These are phyloP conservation scores for Paralagenidium karlingii DNA, from an alignment of 352 stramenopile species.

Conservation along the genomic window DNA sequence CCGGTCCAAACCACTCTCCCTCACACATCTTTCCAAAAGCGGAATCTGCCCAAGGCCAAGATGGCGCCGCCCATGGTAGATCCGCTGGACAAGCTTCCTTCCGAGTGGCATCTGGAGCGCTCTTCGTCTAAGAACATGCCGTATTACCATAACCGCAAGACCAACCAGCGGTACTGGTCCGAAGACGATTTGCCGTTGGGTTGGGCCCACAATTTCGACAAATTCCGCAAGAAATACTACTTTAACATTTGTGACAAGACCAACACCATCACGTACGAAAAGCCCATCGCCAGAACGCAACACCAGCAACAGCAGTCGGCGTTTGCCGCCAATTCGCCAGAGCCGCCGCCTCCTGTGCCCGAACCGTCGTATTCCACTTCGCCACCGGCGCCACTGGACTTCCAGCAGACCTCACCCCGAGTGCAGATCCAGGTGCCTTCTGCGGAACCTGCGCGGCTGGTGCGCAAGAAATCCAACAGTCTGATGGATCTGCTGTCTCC, in stretches of 20 bases:
- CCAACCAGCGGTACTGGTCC: slow-evolving; percentile 75
- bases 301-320: not conserved
- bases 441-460: slow-evolving; percentile 8
- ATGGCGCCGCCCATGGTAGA: no score
- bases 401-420: slow-evolving; percentile 1
- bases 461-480: slow-evolving; percentile 64
- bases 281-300: slow-evolving; percentile 19
- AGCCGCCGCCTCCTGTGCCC: slow-evolving; percentile 21
- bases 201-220: slow-evolving; percentile 73
- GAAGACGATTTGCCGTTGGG: slow-evolving; percentile 66
- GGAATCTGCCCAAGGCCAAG: no score
- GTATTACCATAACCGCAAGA: slow-evolving; percentile 75
- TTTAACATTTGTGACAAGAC: slow-evolving; percentile 71
- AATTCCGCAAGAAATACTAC: slow-evolving; percentile 37
- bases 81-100: no score
- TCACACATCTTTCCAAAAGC: not conserved
- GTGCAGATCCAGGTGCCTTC: slow-evolving; percentile 2
- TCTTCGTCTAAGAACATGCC: slow-evolving; percentile 73
- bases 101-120: slow-evolving; percentile 66
- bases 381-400: not conserved
- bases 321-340: slow-evolving; percentile 8
- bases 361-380: slow-evolving; percentile 22
- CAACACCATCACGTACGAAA: slow-evolving; percentile 57
- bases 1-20: not conserved
- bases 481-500: slow-evolving; percentile 63